Evolutionary conservation across 2,329 filamentous ascomycete genomes (phyloP).

Genomic region (Exophiala calicioides): DNA sequence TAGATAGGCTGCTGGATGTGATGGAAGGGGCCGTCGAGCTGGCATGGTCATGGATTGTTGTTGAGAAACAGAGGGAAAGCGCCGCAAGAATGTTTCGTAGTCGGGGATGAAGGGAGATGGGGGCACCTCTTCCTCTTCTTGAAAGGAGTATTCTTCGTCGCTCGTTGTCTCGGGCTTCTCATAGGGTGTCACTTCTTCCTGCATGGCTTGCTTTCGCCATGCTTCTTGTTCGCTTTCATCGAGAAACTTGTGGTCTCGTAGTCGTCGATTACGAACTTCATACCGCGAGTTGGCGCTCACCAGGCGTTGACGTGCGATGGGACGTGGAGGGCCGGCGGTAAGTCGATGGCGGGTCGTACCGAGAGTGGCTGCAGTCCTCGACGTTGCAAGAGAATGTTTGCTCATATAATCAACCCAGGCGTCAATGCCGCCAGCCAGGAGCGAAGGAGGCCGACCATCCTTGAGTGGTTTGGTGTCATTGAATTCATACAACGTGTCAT

Average conservation of each 20-base stretch:
- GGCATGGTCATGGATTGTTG: conserved; percentile 58
- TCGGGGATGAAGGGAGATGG: conserved; percentile 62
- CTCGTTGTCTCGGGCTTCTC: conserved; percentile 43
- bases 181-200: conserved; percentile 58
- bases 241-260: conserved; percentile 68
- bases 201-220: conserved; percentile 75
- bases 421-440: conserved; percentile 79
- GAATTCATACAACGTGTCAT: conserved; percentile 79
- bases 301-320: conserved; percentile 55
- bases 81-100: conserved; percentile 79
- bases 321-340: conserved; percentile 40
- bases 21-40: conserved; percentile 33
- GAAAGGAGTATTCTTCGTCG: conserved; percentile 45
- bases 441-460: conserved; percentile 65
- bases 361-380: conserved; percentile 55
- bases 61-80: conserved; percentile 71
- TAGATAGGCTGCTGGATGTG: conserved; percentile 28
- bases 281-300: conserved; percentile 53
- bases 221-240: conserved; percentile 76
- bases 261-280: conserved; percentile 57
- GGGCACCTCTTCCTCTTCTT: conserved; percentile 50
- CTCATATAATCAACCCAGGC: conserved; percentile 88
- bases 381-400: conserved; percentile 60
- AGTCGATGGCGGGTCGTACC: conserved; percentile 47
- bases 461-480: conserved; percentile 75